Percentiles rank a stretch among this genome's conserved stretches.
Conservation (phyloP, 1,284 basidiomycete species). For the Retiboletus flavoniger region DNA sequence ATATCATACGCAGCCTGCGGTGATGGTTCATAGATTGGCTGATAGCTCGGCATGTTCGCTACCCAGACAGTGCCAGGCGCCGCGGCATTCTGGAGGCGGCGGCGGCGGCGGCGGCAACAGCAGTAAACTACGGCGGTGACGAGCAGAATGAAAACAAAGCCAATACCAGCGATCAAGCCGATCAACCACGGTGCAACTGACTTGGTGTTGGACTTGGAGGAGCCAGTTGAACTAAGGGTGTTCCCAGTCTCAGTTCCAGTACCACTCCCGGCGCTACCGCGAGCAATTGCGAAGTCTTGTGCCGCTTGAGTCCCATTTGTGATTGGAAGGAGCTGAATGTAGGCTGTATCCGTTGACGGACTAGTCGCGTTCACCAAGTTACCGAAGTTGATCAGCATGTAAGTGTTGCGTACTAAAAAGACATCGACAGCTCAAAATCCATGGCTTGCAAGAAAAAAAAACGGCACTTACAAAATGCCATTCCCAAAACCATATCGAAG, state of each 20-base stretch:
- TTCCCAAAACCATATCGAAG: slow-evolving; percentile 46
- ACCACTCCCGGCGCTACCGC: slow-evolving; percentile 5
- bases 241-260: background rate
- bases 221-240: background rate
- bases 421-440: background rate
- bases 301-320: slow-evolving; percentile 40
- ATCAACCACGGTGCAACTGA: slow-evolving; percentile 11
- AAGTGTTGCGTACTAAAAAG: slow-evolving; percentile 51
- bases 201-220: background rate
- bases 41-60: slow-evolving; percentile 15
- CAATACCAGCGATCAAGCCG: slow-evolving; percentile 13
- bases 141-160: slow-evolving; percentile 15
- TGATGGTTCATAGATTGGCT: slow-evolving; percentile 25
- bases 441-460: background rate
- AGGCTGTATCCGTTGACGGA: slow-evolving; percentile 44
- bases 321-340: slow-evolving; percentile 58
- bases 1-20: slow-evolving; percentile 32
- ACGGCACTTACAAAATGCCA: slow-evolving; percentile 50
- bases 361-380: slow-evolving; percentile 48
- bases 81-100: slow-evolving; percentile 1
- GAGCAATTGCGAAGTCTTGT: slow-evolving; percentile 22
- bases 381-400: slow-evolving; percentile 60
- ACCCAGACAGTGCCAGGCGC: slow-evolving; percentile 4
- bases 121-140: slow-evolving; percentile 5
- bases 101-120: slow-evolving; percentile 16